Percentiles rank a stretch among this genome's conserved stretches.
phyloP scores from a whole-genome alignment of 2,329 filamentous ascomycete genomes.

The Fusarium miscanthi region DNA sequence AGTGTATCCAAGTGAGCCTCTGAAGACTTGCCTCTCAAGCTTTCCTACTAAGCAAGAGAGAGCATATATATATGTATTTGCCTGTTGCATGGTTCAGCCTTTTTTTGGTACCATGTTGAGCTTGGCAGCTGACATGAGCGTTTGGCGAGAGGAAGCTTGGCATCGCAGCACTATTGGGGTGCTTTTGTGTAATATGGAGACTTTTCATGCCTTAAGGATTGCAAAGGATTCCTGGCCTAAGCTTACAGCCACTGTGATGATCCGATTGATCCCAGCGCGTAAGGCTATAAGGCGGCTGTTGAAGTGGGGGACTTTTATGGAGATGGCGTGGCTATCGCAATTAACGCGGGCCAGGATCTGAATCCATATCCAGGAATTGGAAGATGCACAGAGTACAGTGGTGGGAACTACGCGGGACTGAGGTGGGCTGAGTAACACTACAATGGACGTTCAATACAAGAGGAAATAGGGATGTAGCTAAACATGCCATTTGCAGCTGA shows the following conservation, averaged over 20 bases:
- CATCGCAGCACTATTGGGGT: not conserved
- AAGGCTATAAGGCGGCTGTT: not conserved
- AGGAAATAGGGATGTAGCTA: not conserved
- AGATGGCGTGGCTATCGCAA: not conserved
- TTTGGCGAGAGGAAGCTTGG: not conserved
- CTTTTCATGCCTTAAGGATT: not conserved
- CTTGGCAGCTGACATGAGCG: not conserved
- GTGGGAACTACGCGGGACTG: not conserved
- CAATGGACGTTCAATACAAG: not conserved
- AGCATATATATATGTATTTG: not conserved
- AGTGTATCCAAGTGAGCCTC: accelerated
- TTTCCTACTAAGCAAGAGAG: accelerated
- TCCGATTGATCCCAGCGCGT: not conserved
- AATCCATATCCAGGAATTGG: not conserved
- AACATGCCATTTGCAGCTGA: accelerated
- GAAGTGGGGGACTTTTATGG: not conserved
- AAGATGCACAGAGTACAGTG: too few species aligned
- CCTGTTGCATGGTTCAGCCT: not conserved
- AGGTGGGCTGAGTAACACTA: too few species aligned
- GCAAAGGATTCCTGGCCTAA: not conserved
- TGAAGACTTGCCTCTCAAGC: not conserved
- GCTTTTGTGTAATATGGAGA: not conserved
- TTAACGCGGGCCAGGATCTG: not conserved
- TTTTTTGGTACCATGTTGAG: too few species aligned
- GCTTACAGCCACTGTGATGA: not conserved